Conservation (phyloP, 1,284 basidiomycete genomes). For the Cutaneotrichosporon sp. region DNA sequence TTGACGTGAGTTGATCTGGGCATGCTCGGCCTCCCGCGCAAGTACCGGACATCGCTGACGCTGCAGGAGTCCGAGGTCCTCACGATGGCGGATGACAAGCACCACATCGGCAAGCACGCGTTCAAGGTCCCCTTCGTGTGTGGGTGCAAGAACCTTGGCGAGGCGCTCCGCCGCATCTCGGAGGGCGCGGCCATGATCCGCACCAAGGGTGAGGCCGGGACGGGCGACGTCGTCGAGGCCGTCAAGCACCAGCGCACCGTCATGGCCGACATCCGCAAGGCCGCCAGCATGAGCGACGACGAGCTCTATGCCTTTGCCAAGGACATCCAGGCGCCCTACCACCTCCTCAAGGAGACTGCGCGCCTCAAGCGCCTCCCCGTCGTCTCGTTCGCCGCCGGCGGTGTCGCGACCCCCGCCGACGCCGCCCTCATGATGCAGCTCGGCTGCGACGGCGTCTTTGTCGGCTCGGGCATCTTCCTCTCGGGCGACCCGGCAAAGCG, state of each 20-base stretch:
- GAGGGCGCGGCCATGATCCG: slow-evolving; percentile 96
- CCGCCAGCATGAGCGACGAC: slow-evolving; percentile 60
- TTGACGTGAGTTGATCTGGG: slow-evolving; percentile 60
- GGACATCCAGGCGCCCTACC: slow-evolving; percentile 90
- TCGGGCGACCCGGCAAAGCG: slow-evolving; percentile 93
- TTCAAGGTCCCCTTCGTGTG: slow-evolving; percentile 76
- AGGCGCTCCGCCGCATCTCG: slow-evolving; percentile 93
- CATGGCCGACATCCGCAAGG: slow-evolving; percentile 80
- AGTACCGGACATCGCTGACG: not conserved
- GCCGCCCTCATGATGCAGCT: slow-evolving; percentile 99
- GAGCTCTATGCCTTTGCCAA: slow-evolving; percentile 95
- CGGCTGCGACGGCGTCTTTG: slow-evolving; percentile 94
- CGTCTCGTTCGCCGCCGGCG: slow-evolving; percentile 87
- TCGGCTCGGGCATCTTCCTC: slow-evolving; percentile 83
- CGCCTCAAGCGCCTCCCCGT: slow-evolving; percentile 91
- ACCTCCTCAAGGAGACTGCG: slow-evolving; percentile 94
- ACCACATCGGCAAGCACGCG: slow-evolving; percentile 76
- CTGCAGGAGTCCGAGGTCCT: slow-evolving; percentile 81
- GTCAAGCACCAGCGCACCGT: slow-evolving; percentile 89
- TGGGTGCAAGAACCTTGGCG: slow-evolving; percentile 64
- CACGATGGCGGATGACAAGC: slow-evolving; percentile 90
- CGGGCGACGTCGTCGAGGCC: slow-evolving; percentile 96
- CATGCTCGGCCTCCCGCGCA: no score
- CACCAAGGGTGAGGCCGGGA: slow-evolving; percentile 96
- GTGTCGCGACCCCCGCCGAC: slow-evolving; percentile 93